phyloP scores from a whole-genome alignment of 805 yeast species.

The Pichia deserticola region DNA sequence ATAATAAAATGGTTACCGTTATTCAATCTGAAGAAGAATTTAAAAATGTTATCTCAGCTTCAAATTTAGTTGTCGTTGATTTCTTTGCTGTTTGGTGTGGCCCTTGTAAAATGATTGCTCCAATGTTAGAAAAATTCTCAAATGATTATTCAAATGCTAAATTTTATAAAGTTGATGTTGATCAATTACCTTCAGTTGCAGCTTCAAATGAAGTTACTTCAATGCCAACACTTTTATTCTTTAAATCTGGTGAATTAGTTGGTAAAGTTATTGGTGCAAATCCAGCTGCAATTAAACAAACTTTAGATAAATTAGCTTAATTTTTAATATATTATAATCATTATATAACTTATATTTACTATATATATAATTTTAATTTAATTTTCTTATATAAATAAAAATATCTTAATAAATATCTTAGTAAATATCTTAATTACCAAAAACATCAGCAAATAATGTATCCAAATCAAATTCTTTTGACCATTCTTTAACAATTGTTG shows the following conservation, averaged over 20 bases:
- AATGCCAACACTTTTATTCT: slow-evolving; percentile 61
- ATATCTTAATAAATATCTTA: too few relatives aligned
- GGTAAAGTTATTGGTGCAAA: slow-evolving; percentile 85
- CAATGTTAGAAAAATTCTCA: slow-evolving; percentile 78
- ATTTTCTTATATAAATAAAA: too few relatives aligned
- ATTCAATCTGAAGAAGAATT: slow-evolving; percentile 49
- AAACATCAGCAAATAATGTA: slow-evolving; percentile 52
- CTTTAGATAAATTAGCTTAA: slow-evolving; percentile 30
- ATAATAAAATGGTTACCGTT: slow-evolving; percentile 43
- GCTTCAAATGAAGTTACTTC: slow-evolving; percentile 50
- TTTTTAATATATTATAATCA: neutral
- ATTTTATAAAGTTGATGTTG: slow-evolving; percentile 91
- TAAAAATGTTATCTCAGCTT: slow-evolving; percentile 49
- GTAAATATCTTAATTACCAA: slow-evolving; percentile 16
- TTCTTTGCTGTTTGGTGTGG: slow-evolving; percentile 99
- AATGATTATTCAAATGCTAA: slow-evolving; percentile 56
- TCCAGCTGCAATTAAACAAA: slow-evolving; percentile 73
- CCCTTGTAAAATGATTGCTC: slow-evolving; percentile 97
- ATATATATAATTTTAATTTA: neutral
- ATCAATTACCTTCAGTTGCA: slow-evolving; percentile 70
- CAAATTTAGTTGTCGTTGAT: slow-evolving; percentile 81
- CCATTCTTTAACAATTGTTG: slow-evolving; percentile 84
- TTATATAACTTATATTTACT: neutral
- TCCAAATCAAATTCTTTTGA: slow-evolving; percentile 91
- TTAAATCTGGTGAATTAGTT: slow-evolving; percentile 76